Evolutionary conservation across 768 basidiomycete species (phyloP), one percentile per base, ranked within the genome.

Genomic region (Coprinellus aureogranulatus): DNA sequence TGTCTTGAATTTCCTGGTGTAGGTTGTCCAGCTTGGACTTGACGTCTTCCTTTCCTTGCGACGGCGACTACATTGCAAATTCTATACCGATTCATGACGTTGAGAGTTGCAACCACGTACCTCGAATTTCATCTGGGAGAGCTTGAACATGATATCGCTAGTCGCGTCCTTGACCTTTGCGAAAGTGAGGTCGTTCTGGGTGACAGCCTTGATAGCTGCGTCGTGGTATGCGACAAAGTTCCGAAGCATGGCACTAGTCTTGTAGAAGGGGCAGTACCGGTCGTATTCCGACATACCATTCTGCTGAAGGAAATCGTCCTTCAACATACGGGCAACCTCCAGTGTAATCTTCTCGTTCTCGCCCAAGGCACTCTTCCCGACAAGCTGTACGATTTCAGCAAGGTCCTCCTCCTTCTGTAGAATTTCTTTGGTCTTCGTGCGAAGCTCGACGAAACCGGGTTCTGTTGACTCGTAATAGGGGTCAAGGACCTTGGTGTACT

Each of bases 121-220:
- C 87, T 97, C 94, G 68, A 97, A 98, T 72, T 98, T 98, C 94
- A 96, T 95, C 73, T 98, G 95, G 46, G 94, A 96, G n/a, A 99
- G 85, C 72, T 94, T 93, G 80, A 89, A 98, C 84, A 94, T 90
- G 59, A 97, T 74, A 66, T 99, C 97, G 51, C 82, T 75, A 3
- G 92, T 83, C 14, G 86, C 79, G 62, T 98, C 95, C 68, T 90
- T 90, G 72, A 98, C 89, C 79, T 86, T 87, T 31, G 86, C 76
- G 67, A 94, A 96, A 20, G 92, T 92, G 58, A 89, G 75, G 65
- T 94, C 90, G 52, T 88, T 86, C 64, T 89, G 85, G 26, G 87
- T 82, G 50, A 97, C 92, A 22, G 92, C 90, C 67, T 84, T 88
- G 68, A 90, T 79, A 8, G 96, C 93, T n/a, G 83, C 79, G 69